phyloP scores from a whole-genome alignment of 1,284 basidiomycete genomes.

The Ustilago loliicola region DNA sequence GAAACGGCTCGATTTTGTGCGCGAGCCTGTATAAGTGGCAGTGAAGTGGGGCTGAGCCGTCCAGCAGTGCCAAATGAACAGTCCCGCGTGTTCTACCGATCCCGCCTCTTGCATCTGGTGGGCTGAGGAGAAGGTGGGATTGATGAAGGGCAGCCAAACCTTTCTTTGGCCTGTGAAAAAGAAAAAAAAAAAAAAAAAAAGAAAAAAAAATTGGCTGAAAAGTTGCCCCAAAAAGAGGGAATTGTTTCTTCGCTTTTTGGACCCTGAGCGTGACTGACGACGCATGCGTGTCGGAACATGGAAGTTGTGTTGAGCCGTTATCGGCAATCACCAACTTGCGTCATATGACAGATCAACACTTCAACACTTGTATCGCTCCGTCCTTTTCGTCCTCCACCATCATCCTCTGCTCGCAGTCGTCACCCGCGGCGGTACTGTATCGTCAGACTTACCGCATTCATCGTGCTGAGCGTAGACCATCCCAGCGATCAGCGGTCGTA shows the following conservation, averaged over 20 bases:
- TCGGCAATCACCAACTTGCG: neutral
- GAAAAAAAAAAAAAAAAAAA: too few relatives aligned
- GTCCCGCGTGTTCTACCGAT: neutral
- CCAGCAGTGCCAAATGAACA: constrained; percentile 13
- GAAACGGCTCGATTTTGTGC: neutral
- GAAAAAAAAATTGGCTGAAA: too few relatives aligned
- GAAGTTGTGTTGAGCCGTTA: neutral
- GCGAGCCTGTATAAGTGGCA: neutral
- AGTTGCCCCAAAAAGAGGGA: neutral
- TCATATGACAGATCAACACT: constrained; percentile 4
- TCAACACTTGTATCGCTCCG: neutral
- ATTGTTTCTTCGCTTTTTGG: too few relatives aligned
- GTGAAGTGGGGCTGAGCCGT: neutral
- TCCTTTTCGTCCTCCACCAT: neutral
- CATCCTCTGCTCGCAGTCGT: neutral
- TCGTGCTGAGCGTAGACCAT: too few relatives aligned
- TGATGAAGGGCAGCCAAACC: neutral
- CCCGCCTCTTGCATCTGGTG: neutral
- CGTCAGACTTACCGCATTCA: too few relatives aligned
- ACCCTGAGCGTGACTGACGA: neutral
- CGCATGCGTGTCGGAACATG: neutral
- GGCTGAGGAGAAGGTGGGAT: neutral
- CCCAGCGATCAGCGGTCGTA: neutral
- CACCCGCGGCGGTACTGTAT: too few relatives aligned
- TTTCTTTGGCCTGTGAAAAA: too few relatives aligned